Evolutionary conservation across 176 grass and related monocot genomes (phyloP), one percentile per base, ranked within the genome.

Genomic region (Themeda triandra): DNA sequence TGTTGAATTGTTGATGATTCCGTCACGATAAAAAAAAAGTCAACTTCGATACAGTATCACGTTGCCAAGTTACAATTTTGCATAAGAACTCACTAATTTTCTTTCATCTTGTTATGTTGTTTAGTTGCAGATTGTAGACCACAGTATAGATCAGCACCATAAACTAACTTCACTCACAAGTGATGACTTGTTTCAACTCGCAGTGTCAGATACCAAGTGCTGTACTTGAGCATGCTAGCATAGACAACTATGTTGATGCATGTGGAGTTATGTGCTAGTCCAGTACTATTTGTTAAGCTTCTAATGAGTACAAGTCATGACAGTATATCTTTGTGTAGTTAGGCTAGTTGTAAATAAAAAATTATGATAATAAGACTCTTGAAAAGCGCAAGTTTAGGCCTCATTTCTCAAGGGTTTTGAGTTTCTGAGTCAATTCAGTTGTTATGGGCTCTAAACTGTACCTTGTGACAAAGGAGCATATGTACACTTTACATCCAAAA

Each of bases 371-470:
- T n/a, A n/a, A n/a, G 10, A 6, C 10, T 64, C 25, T 19, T 24
- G 7, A 35, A 70, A 13, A 15, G 70, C 15, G 12, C 21, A 82
- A 78, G 44, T 41, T 21, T 45, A 76, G 37, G 49, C 63, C 39
- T 41, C 48, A 23, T 39, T 42, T 75, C 65, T 25, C 14, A 8
- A 14, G 30, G 64, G 23, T 72, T 74, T 75, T 11, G 6, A 68
- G 2, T 63, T 76, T 62, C 71, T 51, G 2, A 31, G 59, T 40
- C 29, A 58, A 67, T 53, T 66, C 28, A 25, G 12, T 59, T 24
- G 56, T 68, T 80, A 49, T 75, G 62, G 4, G 72, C 60, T 84
- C 44, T 46, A 48, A 88, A 19, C 17, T 81, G 79, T 69, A 18
- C 65, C 12, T 79, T 71, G 51, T 83, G 73, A 49, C 59, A 71